Conservation (phyloP, 2,329 filamentous ascomycete genomes). For the Ceratocystis diversiconidia region DNA sequence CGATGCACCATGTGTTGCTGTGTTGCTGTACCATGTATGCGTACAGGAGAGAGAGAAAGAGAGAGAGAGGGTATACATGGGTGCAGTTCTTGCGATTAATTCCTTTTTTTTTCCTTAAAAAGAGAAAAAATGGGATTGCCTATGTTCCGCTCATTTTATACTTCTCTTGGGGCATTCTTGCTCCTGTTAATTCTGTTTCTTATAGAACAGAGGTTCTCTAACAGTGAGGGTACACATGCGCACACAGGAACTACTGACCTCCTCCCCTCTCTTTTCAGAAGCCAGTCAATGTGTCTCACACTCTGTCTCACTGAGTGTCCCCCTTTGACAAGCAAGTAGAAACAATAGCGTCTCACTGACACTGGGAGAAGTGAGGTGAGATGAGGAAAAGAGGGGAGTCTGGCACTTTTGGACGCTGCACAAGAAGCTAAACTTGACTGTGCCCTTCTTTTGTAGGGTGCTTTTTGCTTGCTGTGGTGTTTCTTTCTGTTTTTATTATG, state of each 20-base stretch:
- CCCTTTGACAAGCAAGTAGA: constrained; percentile 2
- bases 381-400: not conserved
- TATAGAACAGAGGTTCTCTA: constrained; percentile 2
- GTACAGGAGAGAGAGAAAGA: not conserved
- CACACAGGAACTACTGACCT: not conserved
- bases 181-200: not conserved
- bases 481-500: no score
- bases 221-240: not conserved
- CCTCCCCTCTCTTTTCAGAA: not conserved
- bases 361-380: not conserved
- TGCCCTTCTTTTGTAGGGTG: not conserved
- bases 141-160: no score
- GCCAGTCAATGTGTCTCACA: not conserved
- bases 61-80: not conserved
- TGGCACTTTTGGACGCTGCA: constrained; percentile 6
- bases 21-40: not conserved
- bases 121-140: no score
- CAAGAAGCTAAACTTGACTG: constrained; percentile 1
- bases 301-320: not conserved
- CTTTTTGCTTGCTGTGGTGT: not conserved
- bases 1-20: not conserved
- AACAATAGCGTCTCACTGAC: constrained; percentile 2
- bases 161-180: not conserved
- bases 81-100: not conserved
- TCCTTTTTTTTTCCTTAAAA: not conserved